A percentile compares a stretch with the other conserved stretches of the same genome.
Conservation (phyloP, 352 stramenopile species). For the Globisporangium nunn region DNA sequence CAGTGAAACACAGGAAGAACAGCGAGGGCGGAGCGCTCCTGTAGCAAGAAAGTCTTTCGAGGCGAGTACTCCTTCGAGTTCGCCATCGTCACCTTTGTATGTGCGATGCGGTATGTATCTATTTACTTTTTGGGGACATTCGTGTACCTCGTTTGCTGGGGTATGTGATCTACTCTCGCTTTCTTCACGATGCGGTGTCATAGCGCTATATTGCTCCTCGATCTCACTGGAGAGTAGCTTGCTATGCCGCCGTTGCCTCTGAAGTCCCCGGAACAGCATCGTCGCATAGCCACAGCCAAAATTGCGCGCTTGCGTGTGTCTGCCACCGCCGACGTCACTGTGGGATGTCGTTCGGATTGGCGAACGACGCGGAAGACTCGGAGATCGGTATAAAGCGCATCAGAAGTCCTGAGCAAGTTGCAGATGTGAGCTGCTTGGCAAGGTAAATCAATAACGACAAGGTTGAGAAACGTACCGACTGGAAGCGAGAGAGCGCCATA, state of each 20-base stretch:
- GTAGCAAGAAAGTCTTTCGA: constrained; percentile 6
- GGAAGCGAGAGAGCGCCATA: constrained; percentile 58
- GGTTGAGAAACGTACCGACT: constrained; percentile 34
- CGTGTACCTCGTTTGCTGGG: constrained; percentile 5
- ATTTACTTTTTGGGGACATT: constrained; percentile 2
- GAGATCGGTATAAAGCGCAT: constrained; percentile 72
- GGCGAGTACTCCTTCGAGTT: too few relatives aligned
- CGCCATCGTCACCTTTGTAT: neutral
- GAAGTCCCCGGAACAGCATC: neutral
- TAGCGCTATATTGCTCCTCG: neutral
- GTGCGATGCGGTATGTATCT: neutral
- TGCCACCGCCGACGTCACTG: constrained; percentile 19
- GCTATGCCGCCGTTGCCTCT: too few relatives aligned
- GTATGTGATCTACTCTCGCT: constrained; percentile 3
- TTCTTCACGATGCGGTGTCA: neutral
- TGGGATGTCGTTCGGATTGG: constrained; percentile 66
- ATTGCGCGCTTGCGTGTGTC: constrained; percentile 2
- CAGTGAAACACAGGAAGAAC: constrained; percentile 5
- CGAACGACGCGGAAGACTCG: constrained; percentile 56
- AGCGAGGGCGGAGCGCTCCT: constrained; percentile 26
- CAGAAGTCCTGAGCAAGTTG: constrained; percentile 31
- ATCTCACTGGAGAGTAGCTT: neutral
- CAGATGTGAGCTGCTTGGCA: neutral
- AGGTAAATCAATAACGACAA: neutral
- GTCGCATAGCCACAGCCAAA: constrained; percentile 6